These are phyloP conservation scores for Calonectria montana DNA, from an alignment of 2,329 filamentous ascomycete genomes.

Conservation along the genomic window DNA sequence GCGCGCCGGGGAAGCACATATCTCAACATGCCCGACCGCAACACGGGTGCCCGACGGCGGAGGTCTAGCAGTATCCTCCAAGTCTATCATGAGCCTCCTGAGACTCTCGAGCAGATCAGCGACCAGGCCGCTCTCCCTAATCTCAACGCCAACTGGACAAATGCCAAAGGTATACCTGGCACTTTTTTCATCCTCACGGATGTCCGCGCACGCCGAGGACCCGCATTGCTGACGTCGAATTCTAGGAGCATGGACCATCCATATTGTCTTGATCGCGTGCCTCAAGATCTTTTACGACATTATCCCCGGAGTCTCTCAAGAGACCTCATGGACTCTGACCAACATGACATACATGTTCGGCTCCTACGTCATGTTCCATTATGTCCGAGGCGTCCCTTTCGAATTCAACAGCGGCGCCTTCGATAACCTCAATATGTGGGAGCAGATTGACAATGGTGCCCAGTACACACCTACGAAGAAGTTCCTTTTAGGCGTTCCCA, in stretches of 20 bases:
- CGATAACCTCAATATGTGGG: constrained; percentile 99
- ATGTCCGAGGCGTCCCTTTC: constrained; percentile 96
- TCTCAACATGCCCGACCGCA: constrained; percentile 69
- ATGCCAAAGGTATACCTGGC: constrained; percentile 84
- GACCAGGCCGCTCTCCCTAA: constrained; percentile 96
- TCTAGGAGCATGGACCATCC: constrained; percentile 95
- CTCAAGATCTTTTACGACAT: constrained; percentile 98
- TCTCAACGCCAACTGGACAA: constrained; percentile 98
- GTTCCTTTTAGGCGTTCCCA: constrained; percentile 93
- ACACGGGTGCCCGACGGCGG: constrained; percentile 76
- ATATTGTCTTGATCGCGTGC: constrained; percentile 89
- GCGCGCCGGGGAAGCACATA: constrained; percentile 70
- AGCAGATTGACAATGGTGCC: constrained; percentile 98
- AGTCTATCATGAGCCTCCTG: constrained; percentile 95
- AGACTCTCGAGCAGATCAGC: constrained; percentile 97
- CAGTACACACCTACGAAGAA: constrained; percentile 99
- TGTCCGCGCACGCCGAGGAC: constrained; percentile 11
- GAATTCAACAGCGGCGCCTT: constrained; percentile 99
- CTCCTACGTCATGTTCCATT: constrained; percentile 99
- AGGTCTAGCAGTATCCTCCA: constrained; percentile 93
- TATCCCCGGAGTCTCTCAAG: constrained; percentile 94
- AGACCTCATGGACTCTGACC: constrained; percentile 98
- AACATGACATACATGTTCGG: constrained; percentile 99
- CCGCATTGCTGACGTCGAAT: constrained; percentile 30
- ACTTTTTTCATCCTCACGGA: constrained; percentile 8